Conservation (phyloP, 306 rosid species). For the Quercus bicolor region DNA sequence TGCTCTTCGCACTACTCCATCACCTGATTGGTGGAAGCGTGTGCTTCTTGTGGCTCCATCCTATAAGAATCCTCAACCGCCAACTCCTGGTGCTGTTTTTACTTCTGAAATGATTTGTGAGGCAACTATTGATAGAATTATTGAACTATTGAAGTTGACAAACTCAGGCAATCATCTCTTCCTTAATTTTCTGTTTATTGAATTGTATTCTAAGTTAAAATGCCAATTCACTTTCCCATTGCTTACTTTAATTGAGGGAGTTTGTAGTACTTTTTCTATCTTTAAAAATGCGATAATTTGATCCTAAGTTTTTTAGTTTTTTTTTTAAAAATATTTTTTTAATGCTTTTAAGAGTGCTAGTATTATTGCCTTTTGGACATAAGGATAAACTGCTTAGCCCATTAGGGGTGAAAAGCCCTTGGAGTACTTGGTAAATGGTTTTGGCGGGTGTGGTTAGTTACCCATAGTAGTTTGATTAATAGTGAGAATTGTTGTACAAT, state of each 20-base stretch:
- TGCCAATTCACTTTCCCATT: background rate
- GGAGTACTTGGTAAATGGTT: no score
- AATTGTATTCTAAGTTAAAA: background rate
- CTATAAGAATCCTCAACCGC: constrained; percentile 72
- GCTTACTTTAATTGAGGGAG: background rate
- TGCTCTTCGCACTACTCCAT: constrained; percentile 87
- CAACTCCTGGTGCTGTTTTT: constrained; percentile 92
- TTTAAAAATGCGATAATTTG: background rate
- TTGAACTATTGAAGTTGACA: constrained; percentile 80
- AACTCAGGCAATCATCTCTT: constrained; percentile 70
- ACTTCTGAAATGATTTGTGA: constrained; percentile 94
- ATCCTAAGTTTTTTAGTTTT: background rate
- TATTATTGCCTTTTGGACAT: no score
- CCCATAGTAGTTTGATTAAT: no score
- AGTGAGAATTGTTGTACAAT: no score
- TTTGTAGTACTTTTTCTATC: background rate
- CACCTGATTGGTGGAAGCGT: constrained; percentile 99
- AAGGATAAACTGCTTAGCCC: no score
- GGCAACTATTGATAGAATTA: constrained; percentile 85
- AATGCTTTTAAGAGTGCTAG: background rate
- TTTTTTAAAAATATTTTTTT: background rate
- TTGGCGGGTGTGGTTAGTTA: no score
- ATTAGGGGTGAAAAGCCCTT: no score
- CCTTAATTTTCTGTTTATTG: constrained; percentile 4
- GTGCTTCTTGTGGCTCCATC: constrained; percentile 83